A percentile compares a stretch with the other conserved stretches of the same genome.
These are phyloP conservation scores for Candida gorgasii DNA, from an alignment of 805 yeast genomes.

Conservation along the genomic window DNA sequence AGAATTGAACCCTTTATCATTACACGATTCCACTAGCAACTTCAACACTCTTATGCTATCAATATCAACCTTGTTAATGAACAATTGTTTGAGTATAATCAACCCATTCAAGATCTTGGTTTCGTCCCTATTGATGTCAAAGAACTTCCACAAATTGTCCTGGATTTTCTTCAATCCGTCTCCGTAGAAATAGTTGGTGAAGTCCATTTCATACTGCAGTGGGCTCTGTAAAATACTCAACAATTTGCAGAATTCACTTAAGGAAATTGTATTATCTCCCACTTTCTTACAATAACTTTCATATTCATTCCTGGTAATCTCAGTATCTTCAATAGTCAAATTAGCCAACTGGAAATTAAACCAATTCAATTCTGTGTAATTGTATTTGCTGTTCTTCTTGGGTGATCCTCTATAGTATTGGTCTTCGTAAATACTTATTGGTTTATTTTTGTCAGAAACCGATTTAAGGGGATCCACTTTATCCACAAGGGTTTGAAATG, in stretches of 20 bases:
- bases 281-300: slow-evolving; percentile 8
- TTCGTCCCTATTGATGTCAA: slow-evolving; percentile 7
- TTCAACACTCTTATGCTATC: slow-evolving; percentile 25
- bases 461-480: slow-evolving; percentile 43
- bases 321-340: slow-evolving; percentile 1
- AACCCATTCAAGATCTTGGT: slow-evolving; percentile 29
- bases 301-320: slow-evolving; percentile 9
- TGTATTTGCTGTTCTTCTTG: slow-evolving; percentile 26
- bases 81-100: slow-evolving; percentile 36
- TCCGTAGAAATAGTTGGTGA: slow-evolving; percentile 17
- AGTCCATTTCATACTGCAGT: slow-evolving; percentile 16
- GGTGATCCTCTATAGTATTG: slow-evolving; percentile 36
- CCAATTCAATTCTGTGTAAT: slow-evolving; percentile 38
- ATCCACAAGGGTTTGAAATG: slow-evolving; percentile 37
- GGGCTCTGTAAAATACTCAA: slow-evolving; percentile 20
- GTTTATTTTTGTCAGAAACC: slow-evolving; percentile 33
- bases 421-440: slow-evolving; percentile 44
- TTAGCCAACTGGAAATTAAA: slow-evolving; percentile 38
- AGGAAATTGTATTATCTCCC: slow-evolving; percentile 8
- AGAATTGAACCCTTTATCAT: slow-evolving; percentile 18
- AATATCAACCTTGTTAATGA: slow-evolving; percentile 26
- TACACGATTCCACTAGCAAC: slow-evolving; percentile 21
- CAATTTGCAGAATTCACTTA: slow-evolving; percentile 9
- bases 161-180: slow-evolving; percentile 21
- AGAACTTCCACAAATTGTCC: slow-evolving; percentile 19